Evolutionary conservation across 2,329 filamentous ascomycete genomes (phyloP).

Genomic region (Xylaria multiplex): DNA sequence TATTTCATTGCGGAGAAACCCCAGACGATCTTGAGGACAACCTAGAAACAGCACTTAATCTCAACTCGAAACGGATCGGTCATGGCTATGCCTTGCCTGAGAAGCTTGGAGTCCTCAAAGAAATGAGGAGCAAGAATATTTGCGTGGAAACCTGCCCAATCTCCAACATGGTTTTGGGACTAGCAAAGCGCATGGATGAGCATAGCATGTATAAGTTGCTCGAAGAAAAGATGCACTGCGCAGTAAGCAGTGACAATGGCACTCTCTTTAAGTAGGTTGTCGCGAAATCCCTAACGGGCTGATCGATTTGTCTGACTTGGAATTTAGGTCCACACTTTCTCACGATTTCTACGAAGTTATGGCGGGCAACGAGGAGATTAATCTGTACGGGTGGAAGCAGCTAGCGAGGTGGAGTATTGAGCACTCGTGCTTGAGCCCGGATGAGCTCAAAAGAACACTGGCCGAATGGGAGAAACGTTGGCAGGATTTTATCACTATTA

Average conservation of each 20-base stretch:
- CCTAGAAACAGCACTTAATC: slow-evolving; percentile 72
- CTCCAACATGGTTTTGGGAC: slow-evolving; percentile 78
- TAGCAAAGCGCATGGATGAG: slow-evolving; percentile 71
- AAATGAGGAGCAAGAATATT: slow-evolving; percentile 70
- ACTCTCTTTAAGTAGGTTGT: slow-evolving; percentile 71
- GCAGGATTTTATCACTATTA: slow-evolving; percentile 62
- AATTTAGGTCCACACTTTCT: slow-evolving; percentile 70
- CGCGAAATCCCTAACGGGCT: background rate
- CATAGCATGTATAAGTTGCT: slow-evolving; percentile 75
- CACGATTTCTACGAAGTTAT: slow-evolving; percentile 83
- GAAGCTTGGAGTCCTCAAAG: slow-evolving; percentile 72
- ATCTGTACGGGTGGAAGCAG: slow-evolving; percentile 76
- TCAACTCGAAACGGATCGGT: slow-evolving; percentile 75
- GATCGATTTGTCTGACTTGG: slow-evolving; percentile 20
- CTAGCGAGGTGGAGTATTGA: slow-evolving; percentile 70
- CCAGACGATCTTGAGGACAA: slow-evolving; percentile 75
- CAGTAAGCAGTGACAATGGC: slow-evolving; percentile 79
- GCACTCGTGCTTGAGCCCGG: slow-evolving; percentile 63
- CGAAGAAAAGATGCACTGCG: slow-evolving; percentile 78
- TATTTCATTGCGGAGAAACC: slow-evolving; percentile 82
- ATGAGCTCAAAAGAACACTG: slow-evolving; percentile 53
- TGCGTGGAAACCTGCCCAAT: slow-evolving; percentile 82
- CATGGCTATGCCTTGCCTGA: slow-evolving; percentile 77
- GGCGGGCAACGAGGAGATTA: slow-evolving; percentile 74
- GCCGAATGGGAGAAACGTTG: slow-evolving; percentile 65